Evolutionary conservation across 495 filamentous ascomycete genomes (phyloP), one percentile per base, ranked within the genome.

Genomic region (Articulospora tetracladia): DNA sequence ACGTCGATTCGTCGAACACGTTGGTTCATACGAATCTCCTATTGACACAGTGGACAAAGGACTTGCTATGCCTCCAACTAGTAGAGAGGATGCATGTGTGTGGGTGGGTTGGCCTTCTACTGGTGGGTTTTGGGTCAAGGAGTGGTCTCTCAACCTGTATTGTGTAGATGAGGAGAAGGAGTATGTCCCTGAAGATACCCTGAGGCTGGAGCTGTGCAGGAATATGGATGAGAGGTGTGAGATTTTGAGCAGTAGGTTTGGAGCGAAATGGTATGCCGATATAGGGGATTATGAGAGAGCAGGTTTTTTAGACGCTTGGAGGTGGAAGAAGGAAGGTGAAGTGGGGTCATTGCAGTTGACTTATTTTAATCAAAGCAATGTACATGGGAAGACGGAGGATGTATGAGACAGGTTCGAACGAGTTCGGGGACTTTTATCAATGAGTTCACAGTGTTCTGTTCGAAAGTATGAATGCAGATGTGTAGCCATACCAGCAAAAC

Each of bases 201-300:
- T 25, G 4, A 1, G 24, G 13, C 24, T 53, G 20, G 11, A 30
- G 25, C 11, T 53, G 30, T n/a, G 8, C 41, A 34, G 53, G 27
- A 56, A 27, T n/a, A 56, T 47, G 30, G 53, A 56, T 56, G 53
- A 56, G 53, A 19, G 30, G 23, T 23, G 53, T 56, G 12, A 41
- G 1, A 41, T 56, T 2, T 46, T 56, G 28, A 27, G 53, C 41
- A 30, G 44, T 47, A n/a, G 44, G 3, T 56, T 56, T 41, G 27
- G 22, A 6, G 53, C 53, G 6, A 56, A 27, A 2, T 56, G 41
- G 8, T 56, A 56, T 41, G 39, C 32, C n/a, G 22, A 10, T 41
- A 10, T 56, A 41, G 30, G 22, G 3, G 44, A 47, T 47, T 47
- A 47, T 17, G n/a, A n/a, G 17, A 17, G 44, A 17, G 6, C 6